A percentile compares a stretch with the other conserved stretches of the same genome.
phyloP scores from a whole-genome alignment of 2,329 filamentous ascomycete species.

The Fusarium sp. region DNA sequence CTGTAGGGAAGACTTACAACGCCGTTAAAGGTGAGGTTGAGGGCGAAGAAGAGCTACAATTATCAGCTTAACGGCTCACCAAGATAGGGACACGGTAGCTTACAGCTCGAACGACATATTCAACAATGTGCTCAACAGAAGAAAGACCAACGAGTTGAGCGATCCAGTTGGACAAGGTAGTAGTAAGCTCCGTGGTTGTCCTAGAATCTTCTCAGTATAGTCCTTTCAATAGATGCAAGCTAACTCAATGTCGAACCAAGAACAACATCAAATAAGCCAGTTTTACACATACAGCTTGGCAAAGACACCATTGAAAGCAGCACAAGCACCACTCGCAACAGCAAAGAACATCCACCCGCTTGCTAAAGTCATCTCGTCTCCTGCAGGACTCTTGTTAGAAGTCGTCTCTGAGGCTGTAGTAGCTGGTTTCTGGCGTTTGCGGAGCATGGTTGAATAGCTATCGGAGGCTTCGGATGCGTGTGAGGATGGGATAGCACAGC shows the following conservation, averaged over 20 bases:
- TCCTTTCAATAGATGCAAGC: not conserved
- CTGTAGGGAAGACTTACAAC: constrained; percentile 60
- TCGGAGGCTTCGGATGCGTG: constrained; percentile 28
- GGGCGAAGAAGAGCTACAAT: constrained; percentile 75
- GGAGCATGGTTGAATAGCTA: constrained; percentile 40
- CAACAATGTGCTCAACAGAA: constrained; percentile 55
- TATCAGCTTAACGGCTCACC: constrained; percentile 11
- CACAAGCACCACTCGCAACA: constrained; percentile 79
- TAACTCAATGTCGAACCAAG: not conserved
- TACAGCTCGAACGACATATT: constrained; percentile 62
- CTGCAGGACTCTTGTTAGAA: not conserved
- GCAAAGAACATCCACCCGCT: constrained; percentile 74
- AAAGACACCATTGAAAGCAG: constrained; percentile 85
- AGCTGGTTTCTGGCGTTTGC: constrained; percentile 39
- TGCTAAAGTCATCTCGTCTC: constrained; percentile 15
- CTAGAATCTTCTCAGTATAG: constrained; percentile 45
- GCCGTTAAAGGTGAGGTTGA: constrained; percentile 81
- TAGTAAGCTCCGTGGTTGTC: constrained; percentile 68
- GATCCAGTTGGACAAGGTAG: constrained; percentile 58
- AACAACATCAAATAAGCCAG: not conserved
- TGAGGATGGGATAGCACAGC: constrained; percentile 16
- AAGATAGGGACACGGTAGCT: constrained; percentile 38
- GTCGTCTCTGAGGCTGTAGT: constrained; percentile 20
- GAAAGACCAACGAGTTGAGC: constrained; percentile 59
- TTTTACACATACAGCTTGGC: constrained; percentile 76